Evolutionary conservation across 176 grass and related monocot species (phyloP).

Genomic region (Stipa capillata): DNA sequence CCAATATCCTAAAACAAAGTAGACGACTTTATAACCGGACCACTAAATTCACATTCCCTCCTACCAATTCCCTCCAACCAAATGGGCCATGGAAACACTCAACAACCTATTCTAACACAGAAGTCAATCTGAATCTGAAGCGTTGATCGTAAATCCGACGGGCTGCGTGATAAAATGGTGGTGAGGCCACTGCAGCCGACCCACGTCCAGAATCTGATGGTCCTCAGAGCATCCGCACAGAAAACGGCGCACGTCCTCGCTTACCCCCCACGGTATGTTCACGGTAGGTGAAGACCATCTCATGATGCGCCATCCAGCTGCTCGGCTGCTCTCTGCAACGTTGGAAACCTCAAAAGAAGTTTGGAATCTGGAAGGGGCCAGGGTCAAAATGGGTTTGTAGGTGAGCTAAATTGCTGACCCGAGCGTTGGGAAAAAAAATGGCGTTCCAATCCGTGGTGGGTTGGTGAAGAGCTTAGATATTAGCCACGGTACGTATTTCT

Average conservation of each 20-base stretch:
- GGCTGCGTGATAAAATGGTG: not conserved
- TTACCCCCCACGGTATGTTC: not conserved
- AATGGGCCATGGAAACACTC: no score
- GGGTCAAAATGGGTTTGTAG: conserved; percentile 4
- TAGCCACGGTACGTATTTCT: not conserved
- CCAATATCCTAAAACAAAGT: no score
- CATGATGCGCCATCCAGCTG: not conserved
- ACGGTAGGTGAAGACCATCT: not conserved
- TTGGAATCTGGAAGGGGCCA: not conserved
- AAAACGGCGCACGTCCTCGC: not conserved
- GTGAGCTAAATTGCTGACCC: conserved; percentile 21
- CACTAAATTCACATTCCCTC: no score
- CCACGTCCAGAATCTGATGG: not conserved
- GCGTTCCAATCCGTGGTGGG: not conserved
- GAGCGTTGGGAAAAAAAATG: not conserved
- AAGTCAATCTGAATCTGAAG: not conserved
- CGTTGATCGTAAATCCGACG: not conserved
- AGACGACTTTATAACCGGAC: no score
- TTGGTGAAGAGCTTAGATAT: conserved; percentile 12
- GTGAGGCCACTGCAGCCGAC: not conserved
- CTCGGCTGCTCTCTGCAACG: not conserved
- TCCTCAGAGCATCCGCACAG: not conserved
- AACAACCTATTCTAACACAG: not conserved
- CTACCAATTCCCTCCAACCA: not conserved
- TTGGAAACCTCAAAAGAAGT: not conserved